phyloP scores from a whole-genome alignment of 192 early-diverging fungal genomes.

The Globomyces pollinis-pini region DNA sequence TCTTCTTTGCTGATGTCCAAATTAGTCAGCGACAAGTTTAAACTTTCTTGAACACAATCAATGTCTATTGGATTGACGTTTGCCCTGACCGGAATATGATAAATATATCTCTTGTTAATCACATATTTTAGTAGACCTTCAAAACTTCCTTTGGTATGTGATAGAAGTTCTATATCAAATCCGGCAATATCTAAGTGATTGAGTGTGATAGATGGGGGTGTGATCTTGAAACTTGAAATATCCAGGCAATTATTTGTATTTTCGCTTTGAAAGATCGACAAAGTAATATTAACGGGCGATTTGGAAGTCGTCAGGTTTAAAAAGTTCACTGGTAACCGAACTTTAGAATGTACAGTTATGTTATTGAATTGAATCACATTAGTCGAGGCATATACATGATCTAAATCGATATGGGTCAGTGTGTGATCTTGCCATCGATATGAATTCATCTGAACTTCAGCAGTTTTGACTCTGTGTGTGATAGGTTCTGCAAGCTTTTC shows the following conservation, averaged over 20 bases:
- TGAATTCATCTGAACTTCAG: background rate
- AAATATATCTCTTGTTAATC: slow-evolving; percentile 44
- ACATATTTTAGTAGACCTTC: slow-evolving; percentile 30
- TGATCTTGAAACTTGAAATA: slow-evolving; percentile 10
- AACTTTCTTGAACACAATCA: background rate
- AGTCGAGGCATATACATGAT: slow-evolving; percentile 24
- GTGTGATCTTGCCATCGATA: slow-evolving; percentile 13
- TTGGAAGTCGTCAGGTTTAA: slow-evolving; percentile 27
- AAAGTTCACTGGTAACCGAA: slow-evolving; percentile 29
- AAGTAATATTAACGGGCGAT: slow-evolving; percentile 25
- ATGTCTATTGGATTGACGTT: slow-evolving; percentile 8
- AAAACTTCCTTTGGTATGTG: slow-evolving; percentile 14
- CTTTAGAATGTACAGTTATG: slow-evolving; percentile 34
- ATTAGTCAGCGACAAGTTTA: background rate
- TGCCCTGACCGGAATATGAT: slow-evolving; percentile 29
- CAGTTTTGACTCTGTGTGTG: background rate
- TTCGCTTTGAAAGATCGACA: background rate
- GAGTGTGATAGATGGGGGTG: slow-evolving; percentile 18
- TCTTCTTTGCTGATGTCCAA: background rate
- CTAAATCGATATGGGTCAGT: slow-evolving; percentile 27
- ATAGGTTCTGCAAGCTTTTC: background rate
- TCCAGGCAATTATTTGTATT: background rate
- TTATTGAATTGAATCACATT: slow-evolving; percentile 28
- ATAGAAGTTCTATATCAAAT: slow-evolving; percentile 22
- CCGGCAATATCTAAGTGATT: slow-evolving; percentile 26